A percentile compares a stretch with the other conserved stretches of the same genome.
phyloP scores from a whole-genome alignment of 768 basidiomycete species.

The Nevesoporus exiguus region DNA sequence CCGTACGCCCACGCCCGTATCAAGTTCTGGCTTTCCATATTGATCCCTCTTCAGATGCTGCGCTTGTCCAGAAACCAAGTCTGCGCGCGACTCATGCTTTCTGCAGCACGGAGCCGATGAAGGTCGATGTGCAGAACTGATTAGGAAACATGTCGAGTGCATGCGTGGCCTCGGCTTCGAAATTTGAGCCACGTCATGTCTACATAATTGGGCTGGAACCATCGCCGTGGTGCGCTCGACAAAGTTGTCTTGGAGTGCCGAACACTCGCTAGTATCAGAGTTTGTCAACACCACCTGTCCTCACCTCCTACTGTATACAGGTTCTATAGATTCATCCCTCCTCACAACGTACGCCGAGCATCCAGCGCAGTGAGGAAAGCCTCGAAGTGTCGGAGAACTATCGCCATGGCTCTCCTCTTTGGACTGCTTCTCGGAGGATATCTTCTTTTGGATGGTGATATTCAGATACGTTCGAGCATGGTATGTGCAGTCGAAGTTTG shows the following conservation, averaged over 20 bases:
- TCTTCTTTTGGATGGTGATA: no score
- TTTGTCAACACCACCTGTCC: no score
- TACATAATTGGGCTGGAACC: not conserved
- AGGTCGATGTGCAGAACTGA: conserved; percentile 76
- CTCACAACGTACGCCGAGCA: not conserved
- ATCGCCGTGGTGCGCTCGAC: not conserved
- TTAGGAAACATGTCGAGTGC: conserved; percentile 81
- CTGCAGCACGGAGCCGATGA: conserved; percentile 62
- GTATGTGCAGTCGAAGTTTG: no score
- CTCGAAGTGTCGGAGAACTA: not conserved
- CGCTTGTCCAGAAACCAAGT: conserved; percentile 92
- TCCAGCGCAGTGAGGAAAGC: not conserved
- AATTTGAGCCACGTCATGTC: conserved; percentile 37
- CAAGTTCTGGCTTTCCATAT: not conserved
- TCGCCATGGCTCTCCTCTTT: no score
- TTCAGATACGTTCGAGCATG: no score
- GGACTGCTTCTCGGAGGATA: no score
- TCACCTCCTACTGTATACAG: not conserved
- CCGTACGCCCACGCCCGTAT: conserved; percentile 30
- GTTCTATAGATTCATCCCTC: not conserved
- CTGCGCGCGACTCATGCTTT: conserved; percentile 90
- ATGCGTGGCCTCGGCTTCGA: conserved; percentile 93
- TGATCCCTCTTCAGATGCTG: conserved; percentile 73
- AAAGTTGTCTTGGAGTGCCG: not conserved
- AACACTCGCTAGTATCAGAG: not conserved